These are phyloP conservation scores for Suillus decipiens DNA, from an alignment of 768 basidiomycete genomes.

Conservation along the genomic window DNA sequence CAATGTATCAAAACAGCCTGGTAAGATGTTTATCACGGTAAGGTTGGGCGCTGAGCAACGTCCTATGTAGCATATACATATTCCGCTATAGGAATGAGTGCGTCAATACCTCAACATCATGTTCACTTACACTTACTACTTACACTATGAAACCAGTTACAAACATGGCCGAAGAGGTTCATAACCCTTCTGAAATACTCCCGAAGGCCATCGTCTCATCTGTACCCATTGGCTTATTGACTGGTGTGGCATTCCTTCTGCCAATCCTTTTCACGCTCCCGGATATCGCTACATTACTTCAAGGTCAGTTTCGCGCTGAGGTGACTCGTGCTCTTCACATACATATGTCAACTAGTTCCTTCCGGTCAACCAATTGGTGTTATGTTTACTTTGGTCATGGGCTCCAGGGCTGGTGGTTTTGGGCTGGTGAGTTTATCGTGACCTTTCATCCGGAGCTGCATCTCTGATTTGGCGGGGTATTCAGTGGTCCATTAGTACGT, in stretches of 20 bases:
- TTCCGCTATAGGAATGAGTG: slow-evolving; percentile 65
- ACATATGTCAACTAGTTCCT: slow-evolving; percentile 38
- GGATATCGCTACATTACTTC: slow-evolving; percentile 51
- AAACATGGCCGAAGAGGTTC: slow-evolving; percentile 70
- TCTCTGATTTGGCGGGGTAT: slow-evolving; percentile 7
- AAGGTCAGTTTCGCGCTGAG: slow-evolving; percentile 37
- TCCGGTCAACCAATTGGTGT: slow-evolving; percentile 66
- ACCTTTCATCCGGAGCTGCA: slow-evolving; percentile 4
- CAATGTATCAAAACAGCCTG: slow-evolving; percentile 25
- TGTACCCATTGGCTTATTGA: slow-evolving; percentile 51
- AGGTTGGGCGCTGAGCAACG: slow-evolving; percentile 19
- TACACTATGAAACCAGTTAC: slow-evolving; percentile 40
- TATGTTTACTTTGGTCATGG: slow-evolving; percentile 64
- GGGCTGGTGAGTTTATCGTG: slow-evolving; percentile 46
- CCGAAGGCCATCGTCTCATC: slow-evolving; percentile 57
- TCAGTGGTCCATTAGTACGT: slow-evolving; percentile 46
- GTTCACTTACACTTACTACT: no score
- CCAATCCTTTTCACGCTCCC: slow-evolving; percentile 69
- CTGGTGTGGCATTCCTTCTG: slow-evolving; percentile 56
- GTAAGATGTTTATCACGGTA: slow-evolving; percentile 16
- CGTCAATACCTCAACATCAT: slow-evolving; percentile 10
- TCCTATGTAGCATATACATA: slow-evolving; percentile 49
- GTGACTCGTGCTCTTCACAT: slow-evolving; percentile 9
- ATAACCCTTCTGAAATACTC: slow-evolving; percentile 53
- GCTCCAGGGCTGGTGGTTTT: slow-evolving; percentile 61